phyloP scores from a whole-genome alignment of 1,284 basidiomycete species.

The Fomitiporia mediterranea region DNA sequence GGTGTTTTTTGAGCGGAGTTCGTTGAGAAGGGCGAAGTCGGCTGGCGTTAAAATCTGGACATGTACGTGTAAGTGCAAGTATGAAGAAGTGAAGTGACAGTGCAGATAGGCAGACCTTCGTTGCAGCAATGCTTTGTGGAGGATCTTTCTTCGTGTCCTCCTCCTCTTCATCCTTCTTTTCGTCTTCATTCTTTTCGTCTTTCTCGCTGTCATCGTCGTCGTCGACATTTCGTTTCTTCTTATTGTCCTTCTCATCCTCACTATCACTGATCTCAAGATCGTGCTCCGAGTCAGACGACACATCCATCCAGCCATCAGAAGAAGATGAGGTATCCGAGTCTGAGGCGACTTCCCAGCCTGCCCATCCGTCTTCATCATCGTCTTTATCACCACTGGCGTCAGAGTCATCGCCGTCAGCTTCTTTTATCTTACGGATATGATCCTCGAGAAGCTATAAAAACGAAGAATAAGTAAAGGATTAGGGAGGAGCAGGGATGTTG shows the following conservation, averaged over 20 bases:
- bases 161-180: slow-evolving; percentile 21
- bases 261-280: slow-evolving; percentile 81
- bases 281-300: slow-evolving; percentile 68
- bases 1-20: slow-evolving; percentile 74
- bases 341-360: slow-evolving; percentile 86
- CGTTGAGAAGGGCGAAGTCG: slow-evolving; percentile 91
- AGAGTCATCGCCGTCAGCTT: slow-evolving; percentile 54
- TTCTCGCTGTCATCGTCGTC: too few relatives aligned
- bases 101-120: slow-evolving; percentile 49
- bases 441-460: slow-evolving; percentile 74
- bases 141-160: slow-evolving; percentile 26
- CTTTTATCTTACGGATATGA: slow-evolving; percentile 67
- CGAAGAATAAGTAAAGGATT: not conserved
- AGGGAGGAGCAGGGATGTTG: slow-evolving; percentile 17
- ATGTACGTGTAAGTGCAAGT: not conserved
- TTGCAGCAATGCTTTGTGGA: slow-evolving; percentile 57
- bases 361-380: slow-evolving; percentile 77
- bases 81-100: slow-evolving; percentile 10
- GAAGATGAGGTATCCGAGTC: slow-evolving; percentile 62
- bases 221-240: slow-evolving; percentile 33
- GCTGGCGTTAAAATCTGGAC: slow-evolving; percentile 92
- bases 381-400: slow-evolving; percentile 50
- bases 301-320: slow-evolving; percentile 81
- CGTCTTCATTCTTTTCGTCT: slow-evolving; percentile 29
- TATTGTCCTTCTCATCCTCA: slow-evolving; percentile 66